Evolutionary conservation across 495 filamentous ascomycete genomes (phyloP), one percentile per base, ranked within the genome.

Genomic region (Oidiodendron maius): DNA sequence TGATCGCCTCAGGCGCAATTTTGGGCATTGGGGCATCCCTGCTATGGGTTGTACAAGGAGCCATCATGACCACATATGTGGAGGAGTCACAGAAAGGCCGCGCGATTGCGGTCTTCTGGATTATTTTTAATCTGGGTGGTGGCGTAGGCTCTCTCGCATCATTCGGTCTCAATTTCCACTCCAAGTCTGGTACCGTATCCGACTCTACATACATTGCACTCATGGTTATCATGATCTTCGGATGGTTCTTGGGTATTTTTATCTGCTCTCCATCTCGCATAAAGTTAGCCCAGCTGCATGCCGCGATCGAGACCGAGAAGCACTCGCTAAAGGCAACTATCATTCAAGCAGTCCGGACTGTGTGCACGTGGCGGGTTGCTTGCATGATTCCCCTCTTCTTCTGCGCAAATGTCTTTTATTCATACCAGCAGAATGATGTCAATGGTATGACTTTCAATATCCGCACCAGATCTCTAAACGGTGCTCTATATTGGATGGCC

Each of bases 31-130:
- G 86, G 66, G 89, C 85, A 15, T 89, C 85, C 57, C 63, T 95
- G 35, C 71, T 95, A 22, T 96, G 89, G 89, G 85, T 81, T 41
- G 89, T 87, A 0, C 90, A 96, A 65, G 90, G 90, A 50, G 84
- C 87, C 17, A 84, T 96, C 58, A 94, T 95, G 89, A 90, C 94
- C 84, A 80, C 83, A 51, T 95, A 96, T 65, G 89, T 90, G 0
- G 69, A 74, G 30, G 89, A 94, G 60, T 64, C 75, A 12, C 74
- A 80, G 38, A 96, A 96, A 67, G 90, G 90, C 30, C 79, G 83
- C 37, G 95, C 83, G 59, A 94, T 95, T 58, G 83, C 85, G 30
- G 77, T 80, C 61, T 94, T 96, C 66, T 96, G 90, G 90, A 79
- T 87, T 44, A 94, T 96, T 57, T 95, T 95, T 74, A 95, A 96